phyloP scores from a whole-genome alignment of 176 grass and related monocot species.

The Tillandsia fasciculata region DNA sequence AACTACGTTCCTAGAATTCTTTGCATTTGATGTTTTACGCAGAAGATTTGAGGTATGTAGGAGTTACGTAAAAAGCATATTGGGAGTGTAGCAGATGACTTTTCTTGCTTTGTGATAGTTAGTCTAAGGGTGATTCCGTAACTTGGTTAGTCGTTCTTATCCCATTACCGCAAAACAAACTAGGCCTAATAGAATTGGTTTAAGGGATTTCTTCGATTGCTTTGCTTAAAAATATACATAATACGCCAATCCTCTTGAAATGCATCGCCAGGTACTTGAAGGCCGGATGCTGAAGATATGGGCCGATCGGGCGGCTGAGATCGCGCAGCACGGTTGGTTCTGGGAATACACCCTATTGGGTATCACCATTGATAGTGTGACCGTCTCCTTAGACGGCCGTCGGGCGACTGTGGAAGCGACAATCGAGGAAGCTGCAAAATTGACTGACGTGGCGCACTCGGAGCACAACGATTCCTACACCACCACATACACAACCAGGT shows the following conservation, averaged over 20 bases:
- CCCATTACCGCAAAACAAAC: too few species aligned
- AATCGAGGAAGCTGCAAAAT: constrained; percentile 50
- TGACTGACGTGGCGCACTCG: constrained; percentile 28
- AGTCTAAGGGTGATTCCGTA: too few species aligned
- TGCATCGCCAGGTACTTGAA: constrained; percentile 41
- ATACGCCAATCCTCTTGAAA: background rate
- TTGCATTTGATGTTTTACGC: too few species aligned
- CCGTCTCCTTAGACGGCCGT: constrained; percentile 46
- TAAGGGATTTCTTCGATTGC: too few species aligned
- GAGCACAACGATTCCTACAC: constrained; percentile 49
- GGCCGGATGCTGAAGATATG: constrained; percentile 90
- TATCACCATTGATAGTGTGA: constrained; percentile 61
- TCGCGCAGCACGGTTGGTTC: constrained; percentile 61
- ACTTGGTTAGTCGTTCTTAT: too few species aligned
- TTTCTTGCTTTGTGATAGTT: too few species aligned
- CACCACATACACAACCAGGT: constrained; percentile 54
- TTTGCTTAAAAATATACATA: too few species aligned
- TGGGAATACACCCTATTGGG: constrained; percentile 69
- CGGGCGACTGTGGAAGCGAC: constrained; percentile 72
- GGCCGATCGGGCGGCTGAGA: constrained; percentile 58
- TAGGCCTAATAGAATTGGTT: too few species aligned
- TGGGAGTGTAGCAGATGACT: too few species aligned
- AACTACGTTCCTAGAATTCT: too few species aligned
- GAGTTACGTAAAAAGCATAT: too few species aligned
- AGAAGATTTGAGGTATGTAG: too few species aligned